A percentile compares a stretch with the other conserved stretches of the same genome.
These are phyloP conservation scores for Kazachstania viticola DNA, from an alignment of 805 yeast genomes.

Conservation along the genomic window DNA sequence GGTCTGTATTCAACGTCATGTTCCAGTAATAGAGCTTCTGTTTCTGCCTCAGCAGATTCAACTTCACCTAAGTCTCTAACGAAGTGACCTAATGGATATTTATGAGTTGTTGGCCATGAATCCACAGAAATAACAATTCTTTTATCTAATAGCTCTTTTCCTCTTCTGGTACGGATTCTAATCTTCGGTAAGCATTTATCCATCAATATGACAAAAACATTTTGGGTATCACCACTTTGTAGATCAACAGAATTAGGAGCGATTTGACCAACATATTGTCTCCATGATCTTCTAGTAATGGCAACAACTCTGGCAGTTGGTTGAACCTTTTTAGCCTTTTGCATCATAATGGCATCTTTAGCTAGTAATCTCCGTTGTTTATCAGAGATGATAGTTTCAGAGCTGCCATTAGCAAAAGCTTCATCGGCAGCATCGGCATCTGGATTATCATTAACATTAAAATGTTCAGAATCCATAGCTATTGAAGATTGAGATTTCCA, in stretches of 20 bases:
- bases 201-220: slow-evolving; percentile 79
- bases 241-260: slow-evolving; percentile 63
- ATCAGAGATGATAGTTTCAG: slow-evolving; percentile 34
- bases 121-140: slow-evolving; percentile 89
- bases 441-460: slow-evolving; percentile 49
- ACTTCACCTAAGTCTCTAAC: slow-evolving; percentile 81
- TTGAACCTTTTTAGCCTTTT: slow-evolving; percentile 41
- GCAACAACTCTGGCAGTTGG: slow-evolving; percentile 96
- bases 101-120: slow-evolving; percentile 77
- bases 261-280: slow-evolving; percentile 90
- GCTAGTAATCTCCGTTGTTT: slow-evolving; percentile 49
- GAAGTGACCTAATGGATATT: slow-evolving; percentile 89
- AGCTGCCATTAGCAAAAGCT: slow-evolving; percentile 23
- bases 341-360: slow-evolving; percentile 63
- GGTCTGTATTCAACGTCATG: slow-evolving; percentile 97
- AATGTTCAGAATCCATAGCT: slow-evolving; percentile 62
- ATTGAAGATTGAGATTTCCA: slow-evolving; percentile 83
- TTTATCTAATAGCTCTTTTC: slow-evolving; percentile 70
- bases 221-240: slow-evolving; percentile 50
- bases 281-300: slow-evolving; percentile 82
- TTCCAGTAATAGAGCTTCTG: slow-evolving; percentile 85
- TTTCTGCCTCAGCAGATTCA: slow-evolving; percentile 89
- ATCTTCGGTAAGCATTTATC: slow-evolving; percentile 81
- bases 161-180: slow-evolving; percentile 78
- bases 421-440: slow-evolving; percentile 38